Percentiles rank a stretch among this genome's conserved stretches.
Evolutionary conservation across 2,329 filamentous ascomycete genomes (phyloP).

Genomic region (Trichophyton schoenleinii): DNA sequence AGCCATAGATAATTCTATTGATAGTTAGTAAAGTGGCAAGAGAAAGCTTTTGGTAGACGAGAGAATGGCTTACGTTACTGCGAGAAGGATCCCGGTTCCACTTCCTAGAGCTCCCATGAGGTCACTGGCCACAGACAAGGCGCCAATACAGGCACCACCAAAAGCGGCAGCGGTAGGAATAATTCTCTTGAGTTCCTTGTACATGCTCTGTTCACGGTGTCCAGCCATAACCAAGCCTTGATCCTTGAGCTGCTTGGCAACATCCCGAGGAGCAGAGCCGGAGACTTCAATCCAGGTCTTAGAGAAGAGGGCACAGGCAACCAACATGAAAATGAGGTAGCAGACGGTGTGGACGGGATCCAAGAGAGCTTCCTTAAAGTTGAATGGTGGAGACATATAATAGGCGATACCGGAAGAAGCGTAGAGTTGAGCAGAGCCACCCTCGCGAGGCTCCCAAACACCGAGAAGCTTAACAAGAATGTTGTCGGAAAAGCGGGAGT

Average conservation of each 20-base stretch:
- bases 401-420: slow-evolving; percentile 90
- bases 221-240: slow-evolving; percentile 99
- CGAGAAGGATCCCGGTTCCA: slow-evolving; percentile 93
- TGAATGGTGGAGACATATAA: slow-evolving; percentile 98
- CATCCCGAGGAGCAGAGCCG: slow-evolving; percentile 90
- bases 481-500: slow-evolving; percentile 98
- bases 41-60: slow-evolving; percentile 24
- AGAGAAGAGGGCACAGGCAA: slow-evolving; percentile 94
- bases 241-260: slow-evolving; percentile 99
- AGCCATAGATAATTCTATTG: slow-evolving; percentile 88
- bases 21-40: slow-evolving; percentile 9
- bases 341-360: slow-evolving; percentile 94
- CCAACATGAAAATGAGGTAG: slow-evolving; percentile 96
- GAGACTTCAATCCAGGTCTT: slow-evolving; percentile 99
- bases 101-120: slow-evolving; percentile 91
- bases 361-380: slow-evolving; percentile 91
- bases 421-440: slow-evolving; percentile 77
- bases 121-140: slow-evolving; percentile 87
- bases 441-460: slow-evolving; percentile 96
- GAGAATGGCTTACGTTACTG: slow-evolving; percentile 71
- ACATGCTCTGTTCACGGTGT: slow-evolving; percentile 99
- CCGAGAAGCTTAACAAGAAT: slow-evolving; percentile 93
- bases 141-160: slow-evolving; percentile 97
- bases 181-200: slow-evolving; percentile 98
- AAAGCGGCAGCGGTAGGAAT: slow-evolving; percentile 97